Percentiles rank a stretch among this genome's conserved stretches.
Conservation (phyloP, 345 rosid species). For the Euphorbia pulcherrima region DNA sequence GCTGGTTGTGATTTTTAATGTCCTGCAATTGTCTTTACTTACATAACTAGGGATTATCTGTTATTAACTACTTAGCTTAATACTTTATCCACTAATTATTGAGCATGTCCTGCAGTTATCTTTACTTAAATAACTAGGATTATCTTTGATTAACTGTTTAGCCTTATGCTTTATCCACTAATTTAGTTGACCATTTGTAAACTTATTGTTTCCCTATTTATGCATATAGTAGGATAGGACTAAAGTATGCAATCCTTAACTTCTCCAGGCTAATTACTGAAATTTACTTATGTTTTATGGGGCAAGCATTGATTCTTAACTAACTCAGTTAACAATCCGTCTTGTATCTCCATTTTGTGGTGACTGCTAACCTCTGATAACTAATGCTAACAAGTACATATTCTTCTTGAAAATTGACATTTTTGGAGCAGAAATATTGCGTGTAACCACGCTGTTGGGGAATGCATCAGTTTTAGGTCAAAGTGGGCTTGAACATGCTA, state of each 20-base stretch:
- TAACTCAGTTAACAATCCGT: slow-evolving; percentile 50
- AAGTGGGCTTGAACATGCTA: slow-evolving; percentile 93
- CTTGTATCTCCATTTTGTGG: slow-evolving; percentile 51
- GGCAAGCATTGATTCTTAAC: slow-evolving; percentile 39
- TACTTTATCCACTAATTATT: slow-evolving; percentile 8
- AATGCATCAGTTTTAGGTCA: slow-evolving; percentile 98
- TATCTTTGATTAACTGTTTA: background rate
- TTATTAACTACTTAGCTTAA: background rate
- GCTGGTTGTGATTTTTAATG: background rate
- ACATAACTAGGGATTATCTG: background rate
- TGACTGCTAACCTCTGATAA: slow-evolving; percentile 62
- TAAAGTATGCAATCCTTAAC: slow-evolving; percentile 13
- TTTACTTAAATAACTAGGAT: background rate
- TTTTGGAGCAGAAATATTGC: slow-evolving; percentile 97
- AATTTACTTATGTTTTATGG: slow-evolving; percentile 23
- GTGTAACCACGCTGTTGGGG: slow-evolving; percentile 98
- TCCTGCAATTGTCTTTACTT: slow-evolving; percentile 5
- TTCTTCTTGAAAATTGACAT: slow-evolving; percentile 95
- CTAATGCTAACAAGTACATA: slow-evolving; percentile 88
- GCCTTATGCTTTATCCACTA: slow-evolving; percentile 5
- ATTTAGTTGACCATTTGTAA: slow-evolving; percentile 1
- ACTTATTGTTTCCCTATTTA: slow-evolving; percentile 6
- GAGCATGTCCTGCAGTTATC: slow-evolving; percentile 1
- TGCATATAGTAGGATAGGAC: slow-evolving; percentile 7
- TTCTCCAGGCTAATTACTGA: slow-evolving; percentile 24